These are phyloP conservation scores for Themeda triandra DNA, from an alignment of 176 grass and related monocot genomes.

Conservation along the genomic window DNA sequence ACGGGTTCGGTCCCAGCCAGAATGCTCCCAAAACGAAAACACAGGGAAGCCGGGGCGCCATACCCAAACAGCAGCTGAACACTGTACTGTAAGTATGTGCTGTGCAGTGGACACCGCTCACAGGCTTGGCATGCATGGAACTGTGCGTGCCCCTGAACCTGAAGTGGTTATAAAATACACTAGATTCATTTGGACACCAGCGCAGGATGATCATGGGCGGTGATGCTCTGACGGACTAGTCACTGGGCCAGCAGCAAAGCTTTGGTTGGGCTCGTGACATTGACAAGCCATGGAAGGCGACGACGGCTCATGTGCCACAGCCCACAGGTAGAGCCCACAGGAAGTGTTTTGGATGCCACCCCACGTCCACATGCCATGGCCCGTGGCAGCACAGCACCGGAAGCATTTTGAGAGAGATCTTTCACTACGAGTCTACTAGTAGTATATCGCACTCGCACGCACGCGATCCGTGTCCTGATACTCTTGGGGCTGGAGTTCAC, in stretches of 20 bases:
- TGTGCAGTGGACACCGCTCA: not conserved
- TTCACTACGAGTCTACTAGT: not conserved
- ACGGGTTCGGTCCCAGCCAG: not conserved
- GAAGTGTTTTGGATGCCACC: not conserved
- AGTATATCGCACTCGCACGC: no score
- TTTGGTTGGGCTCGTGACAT: conserved; percentile 27
- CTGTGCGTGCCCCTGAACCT: not conserved
- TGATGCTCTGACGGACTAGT: conserved; percentile 29
- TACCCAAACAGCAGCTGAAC: not conserved
- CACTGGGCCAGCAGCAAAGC: not conserved
- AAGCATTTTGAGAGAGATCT: not conserved
- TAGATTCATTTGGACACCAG: conserved; percentile 11
- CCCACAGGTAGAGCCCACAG: no score
- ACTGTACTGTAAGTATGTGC: not conserved
- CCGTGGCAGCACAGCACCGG: not conserved
- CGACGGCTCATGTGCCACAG: no score
- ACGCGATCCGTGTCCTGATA: conserved; percentile 21
- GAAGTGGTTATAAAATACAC: not conserved
- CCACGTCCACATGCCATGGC: not conserved
- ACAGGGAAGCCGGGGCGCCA: not conserved
- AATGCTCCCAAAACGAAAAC: not conserved
- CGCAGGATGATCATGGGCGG: not conserved
- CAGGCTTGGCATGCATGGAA: not conserved
- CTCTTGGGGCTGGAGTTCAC: conserved; percentile 36
- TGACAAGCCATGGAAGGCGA: conserved; percentile 22